Conservation (phyloP, 2,329 filamentous ascomycete species). For the Pyrenochaeta sp. region DNA sequence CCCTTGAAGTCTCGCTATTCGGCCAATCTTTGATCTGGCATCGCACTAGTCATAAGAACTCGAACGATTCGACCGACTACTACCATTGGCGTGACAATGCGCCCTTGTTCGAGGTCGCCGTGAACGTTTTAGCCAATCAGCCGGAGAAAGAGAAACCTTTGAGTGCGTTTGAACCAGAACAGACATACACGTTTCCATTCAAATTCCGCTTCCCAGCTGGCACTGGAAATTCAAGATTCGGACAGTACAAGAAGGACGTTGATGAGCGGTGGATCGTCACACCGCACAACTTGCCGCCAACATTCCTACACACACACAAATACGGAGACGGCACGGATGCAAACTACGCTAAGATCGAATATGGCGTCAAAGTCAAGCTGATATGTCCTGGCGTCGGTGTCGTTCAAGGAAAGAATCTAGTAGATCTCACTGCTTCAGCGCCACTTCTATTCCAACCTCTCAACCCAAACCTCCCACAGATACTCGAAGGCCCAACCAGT, state of each 20-base stretch:
- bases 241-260: conserved; percentile 24
- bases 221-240: conserved; percentile 20
- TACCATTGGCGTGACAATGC: conserved; percentile 35
- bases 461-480: conserved; percentile 11
- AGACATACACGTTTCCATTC: conserved; percentile 31
- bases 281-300: conserved; percentile 35
- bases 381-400: conserved; percentile 20
- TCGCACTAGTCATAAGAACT: conserved; percentile 7
- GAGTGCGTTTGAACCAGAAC: conserved; percentile 10
- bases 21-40: conserved; percentile 33
- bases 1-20: conserved; percentile 32
- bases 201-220: conserved; percentile 27
- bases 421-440: conserved; percentile 16
- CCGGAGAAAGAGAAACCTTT: background rate
- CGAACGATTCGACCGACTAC: conserved; percentile 13
- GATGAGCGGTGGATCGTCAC: conserved; percentile 21
- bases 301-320: conserved; percentile 17
- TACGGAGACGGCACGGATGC: conserved; percentile 7
- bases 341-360: conserved; percentile 26
- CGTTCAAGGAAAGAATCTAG: conserved; percentile 9
- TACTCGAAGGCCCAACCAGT: conserved; percentile 3
- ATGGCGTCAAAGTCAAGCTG: conserved; percentile 30
- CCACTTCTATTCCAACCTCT: conserved; percentile 29
- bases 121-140: conserved; percentile 19
- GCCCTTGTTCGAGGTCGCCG: conserved; percentile 26